Evolutionary conservation across 1,284 basidiomycete genomes (phyloP).

Genomic region (Fomitiporia mediterranea): DNA sequence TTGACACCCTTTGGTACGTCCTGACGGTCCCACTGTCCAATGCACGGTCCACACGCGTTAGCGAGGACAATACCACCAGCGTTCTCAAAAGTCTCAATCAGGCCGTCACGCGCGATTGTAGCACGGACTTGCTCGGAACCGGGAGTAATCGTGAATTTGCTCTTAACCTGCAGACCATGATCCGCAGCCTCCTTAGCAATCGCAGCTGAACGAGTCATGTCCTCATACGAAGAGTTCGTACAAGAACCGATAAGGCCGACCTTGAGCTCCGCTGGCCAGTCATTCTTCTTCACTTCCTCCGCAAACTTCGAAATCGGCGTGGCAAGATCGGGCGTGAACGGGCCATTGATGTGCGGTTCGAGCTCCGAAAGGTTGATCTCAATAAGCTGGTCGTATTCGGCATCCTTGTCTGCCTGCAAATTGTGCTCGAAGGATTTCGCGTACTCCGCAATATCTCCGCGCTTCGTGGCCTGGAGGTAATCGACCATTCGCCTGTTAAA

Average conservation of each 20-base stretch:
- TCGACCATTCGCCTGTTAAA: constrained; percentile 94
- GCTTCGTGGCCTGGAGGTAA: constrained; percentile 94
- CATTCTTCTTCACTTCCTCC: constrained; percentile 88
- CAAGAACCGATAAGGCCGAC: constrained; percentile 98
- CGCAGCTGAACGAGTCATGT: constrained; percentile 96
- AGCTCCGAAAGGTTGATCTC: constrained; percentile 96
- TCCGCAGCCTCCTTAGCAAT: constrained; percentile 86
- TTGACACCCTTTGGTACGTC: constrained; percentile 96
- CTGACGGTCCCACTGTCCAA: constrained; percentile 97
- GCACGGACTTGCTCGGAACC: constrained; percentile 98
- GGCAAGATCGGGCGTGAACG: constrained; percentile 94
- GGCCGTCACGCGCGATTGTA: constrained; percentile 94
- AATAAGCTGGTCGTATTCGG: constrained; percentile 93
- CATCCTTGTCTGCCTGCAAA: constrained; percentile 83
- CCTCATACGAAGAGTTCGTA: constrained; percentile 99
- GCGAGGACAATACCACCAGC: constrained; percentile 94
- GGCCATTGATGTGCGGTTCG: constrained; percentile 99
- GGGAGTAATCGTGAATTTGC: constrained; percentile 96
- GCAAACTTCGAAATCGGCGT: constrained; percentile 97
- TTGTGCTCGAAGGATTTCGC: constrained; percentile 90
- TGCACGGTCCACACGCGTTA: constrained; percentile 98
- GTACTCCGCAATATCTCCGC: constrained; percentile 84
- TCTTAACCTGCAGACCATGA: constrained; percentile 88
- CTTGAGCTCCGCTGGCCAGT: constrained; percentile 96
- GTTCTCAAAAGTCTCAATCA: constrained; percentile 83